Percentiles rank a stretch among this genome's conserved stretches.
Conservation (phyloP, 257 asterid genomes). For the Penstemon newberryi region DNA sequence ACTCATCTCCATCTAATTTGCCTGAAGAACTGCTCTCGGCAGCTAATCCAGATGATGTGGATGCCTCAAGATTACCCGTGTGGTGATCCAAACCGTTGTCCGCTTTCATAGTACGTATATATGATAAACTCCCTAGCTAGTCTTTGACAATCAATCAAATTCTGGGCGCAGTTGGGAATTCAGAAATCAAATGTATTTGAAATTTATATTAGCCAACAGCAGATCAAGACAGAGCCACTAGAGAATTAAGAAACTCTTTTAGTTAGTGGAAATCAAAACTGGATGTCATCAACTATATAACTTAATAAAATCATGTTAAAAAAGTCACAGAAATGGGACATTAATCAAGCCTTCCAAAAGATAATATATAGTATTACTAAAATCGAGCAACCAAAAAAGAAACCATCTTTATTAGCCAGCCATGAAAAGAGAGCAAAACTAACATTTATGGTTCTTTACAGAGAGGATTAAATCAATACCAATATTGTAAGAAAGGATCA, state of each 20-base stretch:
- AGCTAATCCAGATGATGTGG: conserved; percentile 15
- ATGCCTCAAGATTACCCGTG: conserved; percentile 4
- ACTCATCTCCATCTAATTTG: neutral
- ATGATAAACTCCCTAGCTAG: neutral
- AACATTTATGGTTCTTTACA: neutral
- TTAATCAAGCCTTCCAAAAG: neutral
- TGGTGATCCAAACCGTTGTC: neutral
- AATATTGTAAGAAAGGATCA: neutral
- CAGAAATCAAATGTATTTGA: too few species aligned
- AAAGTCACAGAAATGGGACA: neutral
- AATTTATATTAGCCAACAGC: too few species aligned
- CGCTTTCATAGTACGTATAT: neutral
- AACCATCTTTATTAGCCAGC: neutral
- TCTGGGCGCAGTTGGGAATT: neutral
- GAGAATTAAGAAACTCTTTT: neutral
- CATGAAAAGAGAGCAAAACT: conserved; percentile 16
- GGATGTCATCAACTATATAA: neutral
- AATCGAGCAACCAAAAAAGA: neutral
- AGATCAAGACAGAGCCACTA: too few species aligned
- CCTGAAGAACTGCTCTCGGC: neutral
- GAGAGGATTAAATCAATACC: neutral
- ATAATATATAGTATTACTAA: neutral
- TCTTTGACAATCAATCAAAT: neutral
- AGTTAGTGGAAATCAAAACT: too few species aligned
- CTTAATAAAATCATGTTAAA: neutral